phyloP scores from a whole-genome alignment of 1,139 yeast genomes.

The Pichia sp. region DNA sequence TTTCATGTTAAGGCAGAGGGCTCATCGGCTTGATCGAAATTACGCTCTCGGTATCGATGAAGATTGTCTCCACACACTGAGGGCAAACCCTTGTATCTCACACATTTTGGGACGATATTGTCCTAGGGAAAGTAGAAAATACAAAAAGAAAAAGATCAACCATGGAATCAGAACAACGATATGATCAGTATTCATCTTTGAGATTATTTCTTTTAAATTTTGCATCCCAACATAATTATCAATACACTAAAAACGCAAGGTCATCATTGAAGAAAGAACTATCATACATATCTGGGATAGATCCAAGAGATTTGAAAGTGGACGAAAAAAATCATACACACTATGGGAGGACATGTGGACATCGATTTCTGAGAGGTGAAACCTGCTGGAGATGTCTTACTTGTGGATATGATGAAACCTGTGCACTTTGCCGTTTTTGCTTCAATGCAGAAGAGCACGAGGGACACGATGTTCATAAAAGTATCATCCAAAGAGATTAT shows the following conservation, averaged over 20 bases:
- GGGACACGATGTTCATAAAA: slow-evolving; percentile 74
- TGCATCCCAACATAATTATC: slow-evolving; percentile 32
- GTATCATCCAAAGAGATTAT: slow-evolving; percentile 71
- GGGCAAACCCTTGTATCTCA: neutral
- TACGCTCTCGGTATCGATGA: neutral
- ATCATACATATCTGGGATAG: slow-evolving; percentile 31
- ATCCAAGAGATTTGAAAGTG: slow-evolving; percentile 22
- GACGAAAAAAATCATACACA: slow-evolving; percentile 42
- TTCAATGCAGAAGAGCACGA: slow-evolving; percentile 64
- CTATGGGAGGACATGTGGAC: slow-evolving; percentile 69
- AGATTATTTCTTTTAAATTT: slow-evolving; percentile 19
- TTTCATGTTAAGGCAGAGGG: neutral
- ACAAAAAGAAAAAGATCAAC: no score
- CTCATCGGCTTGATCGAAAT: neutral
- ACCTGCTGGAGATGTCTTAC: slow-evolving; percentile 80
- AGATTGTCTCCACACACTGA: neutral
- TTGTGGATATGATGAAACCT: slow-evolving; percentile 80
- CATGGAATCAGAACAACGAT: neutral
- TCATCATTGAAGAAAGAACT: slow-evolving; percentile 46
- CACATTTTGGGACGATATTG: neutral
- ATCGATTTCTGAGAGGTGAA: slow-evolving; percentile 76
- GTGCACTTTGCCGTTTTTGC: slow-evolving; percentile 80
- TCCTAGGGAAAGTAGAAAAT: no score
- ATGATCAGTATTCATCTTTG: neutral
- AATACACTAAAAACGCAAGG: slow-evolving; percentile 36